Evolutionary conservation across 2,329 filamentous ascomycete genomes (phyloP), one percentile per base, ranked within the genome.

Genomic region (Leptodontidium sp.): DNA sequence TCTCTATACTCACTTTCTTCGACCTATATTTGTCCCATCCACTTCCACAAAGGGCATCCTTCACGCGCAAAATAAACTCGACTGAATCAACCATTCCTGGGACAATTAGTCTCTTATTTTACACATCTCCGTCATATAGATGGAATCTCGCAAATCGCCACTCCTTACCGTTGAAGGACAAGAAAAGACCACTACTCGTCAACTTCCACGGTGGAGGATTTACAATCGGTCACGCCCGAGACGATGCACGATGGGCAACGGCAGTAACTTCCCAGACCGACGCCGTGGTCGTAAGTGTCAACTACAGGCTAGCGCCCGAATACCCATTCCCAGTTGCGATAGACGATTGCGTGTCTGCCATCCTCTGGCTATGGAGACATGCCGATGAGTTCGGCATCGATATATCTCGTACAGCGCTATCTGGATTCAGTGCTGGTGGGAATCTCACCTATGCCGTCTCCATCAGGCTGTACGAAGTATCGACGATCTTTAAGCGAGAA

Each of bases 221-320:
- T 79, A 85, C 66, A 11, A 80, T 90, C 38, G 88, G 88, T 21
- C 82, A 83, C 64, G 86, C 84, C 4, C 86, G 84, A 11, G 86
- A 90, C 74, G 88, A 90, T 71, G 84, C 86, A 11, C 83, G 86
- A 17, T 90, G 87, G 80, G 85, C 84, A 83, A 21, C 38, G 11
- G 38, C 38, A 11, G 38, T 40, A 12, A 40, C 38, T 2, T 40
- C 38, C 2, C 38, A 40, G 38, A 40, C 38, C 38, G 38, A 40
- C 11, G 38, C 38, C 9, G 38, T 40, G 38, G 84, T 89, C 65
- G 84, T 90, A 69, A 86, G 84, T 2, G 86, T 90, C 72, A 87
- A 89, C 71, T 91, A 91, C 76, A 86, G 89, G 12, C 83, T 90
- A 1, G 87, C 88, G 0, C 89, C 89, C 0, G 84, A 85, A 69